Conservation (phyloP, 495 filamentous ascomycete species). For the Bacidia gigantensis region DNA sequence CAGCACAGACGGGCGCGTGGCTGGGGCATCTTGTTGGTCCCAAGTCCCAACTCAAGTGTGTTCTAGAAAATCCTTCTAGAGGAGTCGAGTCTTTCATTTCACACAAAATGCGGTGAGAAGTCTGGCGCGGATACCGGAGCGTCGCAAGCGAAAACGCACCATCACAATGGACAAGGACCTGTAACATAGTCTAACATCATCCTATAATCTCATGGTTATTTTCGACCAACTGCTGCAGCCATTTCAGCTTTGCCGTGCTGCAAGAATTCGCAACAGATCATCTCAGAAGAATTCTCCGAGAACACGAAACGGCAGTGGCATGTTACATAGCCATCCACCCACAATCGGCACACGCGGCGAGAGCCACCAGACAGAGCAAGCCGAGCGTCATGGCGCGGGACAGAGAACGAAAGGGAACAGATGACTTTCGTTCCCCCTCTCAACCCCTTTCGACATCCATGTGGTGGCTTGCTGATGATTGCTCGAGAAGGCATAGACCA, state of each 20-base stretch:
- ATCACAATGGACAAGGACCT: background rate
- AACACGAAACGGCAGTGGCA: background rate
- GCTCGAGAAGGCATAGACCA: conserved; percentile 7
- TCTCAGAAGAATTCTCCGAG: background rate
- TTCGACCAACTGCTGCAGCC: background rate
- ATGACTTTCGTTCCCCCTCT: background rate
- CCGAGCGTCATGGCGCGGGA: background rate
- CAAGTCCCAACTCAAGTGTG: background rate
- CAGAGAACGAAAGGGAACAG: background rate
- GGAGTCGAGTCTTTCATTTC: background rate
- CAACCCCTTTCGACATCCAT: background rate
- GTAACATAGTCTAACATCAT: background rate
- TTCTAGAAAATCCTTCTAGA: conserved; percentile 1
- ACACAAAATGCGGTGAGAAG: background rate
- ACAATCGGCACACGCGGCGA: background rate
- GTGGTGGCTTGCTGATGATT: conserved; percentile 6
- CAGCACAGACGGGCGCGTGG: background rate
- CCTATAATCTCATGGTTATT: background rate
- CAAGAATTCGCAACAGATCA: background rate
- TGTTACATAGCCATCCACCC: background rate
- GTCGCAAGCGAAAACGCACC: background rate
- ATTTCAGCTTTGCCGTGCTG: background rate
- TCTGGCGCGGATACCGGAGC: background rate
- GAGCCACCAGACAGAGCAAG: background rate
- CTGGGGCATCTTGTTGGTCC: background rate